Percentiles rank a stretch among this genome's conserved stretches.
Evolutionary conservation across 2,329 filamentous ascomycete species (phyloP).

Genomic region (Hypoxylon sp.): DNA sequence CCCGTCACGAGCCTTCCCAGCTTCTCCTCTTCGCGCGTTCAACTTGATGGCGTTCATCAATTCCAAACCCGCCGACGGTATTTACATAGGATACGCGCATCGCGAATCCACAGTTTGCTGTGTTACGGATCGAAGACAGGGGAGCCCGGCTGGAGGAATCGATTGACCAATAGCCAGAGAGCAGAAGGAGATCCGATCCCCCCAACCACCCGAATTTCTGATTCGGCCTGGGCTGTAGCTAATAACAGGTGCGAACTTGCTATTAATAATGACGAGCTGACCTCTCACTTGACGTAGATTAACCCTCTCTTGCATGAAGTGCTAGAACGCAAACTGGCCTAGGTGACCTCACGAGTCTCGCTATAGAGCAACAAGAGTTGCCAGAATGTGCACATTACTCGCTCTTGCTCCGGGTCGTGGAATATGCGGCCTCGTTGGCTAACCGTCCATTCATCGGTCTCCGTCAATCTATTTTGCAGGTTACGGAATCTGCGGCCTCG

Average conservation of each 20-base stretch:
- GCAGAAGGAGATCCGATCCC: slow-evolving; percentile 36
- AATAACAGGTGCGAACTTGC: slow-evolving; percentile 27
- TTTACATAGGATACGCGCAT: slow-evolving; percentile 30
- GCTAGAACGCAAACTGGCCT: slow-evolving; percentile 12
- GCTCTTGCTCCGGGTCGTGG: slow-evolving; percentile 21
- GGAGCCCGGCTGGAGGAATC: slow-evolving; percentile 29
- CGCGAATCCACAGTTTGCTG: slow-evolving; percentile 41
- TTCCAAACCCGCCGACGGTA: slow-evolving; percentile 18
- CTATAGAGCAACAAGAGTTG: slow-evolving; percentile 13
- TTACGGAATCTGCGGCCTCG: slow-evolving; percentile 40
- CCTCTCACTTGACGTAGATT: slow-evolving; percentile 17
- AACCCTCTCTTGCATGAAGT: slow-evolving; percentile 17
- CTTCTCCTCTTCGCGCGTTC: slow-evolving; percentile 4
- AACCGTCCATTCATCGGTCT: slow-evolving; percentile 31
- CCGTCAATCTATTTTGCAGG: slow-evolving; percentile 40
- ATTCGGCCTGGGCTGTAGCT: slow-evolving; percentile 31
- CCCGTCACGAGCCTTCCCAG: not conserved
- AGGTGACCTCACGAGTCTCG: slow-evolving; percentile 28
- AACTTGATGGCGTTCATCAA: slow-evolving; percentile 19
- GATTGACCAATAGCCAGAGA: slow-evolving; percentile 40
- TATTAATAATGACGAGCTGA: slow-evolving; percentile 41
- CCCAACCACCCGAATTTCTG: slow-evolving; percentile 43
- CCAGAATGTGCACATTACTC: slow-evolving; percentile 15
- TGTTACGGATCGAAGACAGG: slow-evolving; percentile 41
- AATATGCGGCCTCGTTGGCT: slow-evolving; percentile 33